Base-by-base conservation (phyloP, 306 rosid species). In the Castanea sativa region DNA sequence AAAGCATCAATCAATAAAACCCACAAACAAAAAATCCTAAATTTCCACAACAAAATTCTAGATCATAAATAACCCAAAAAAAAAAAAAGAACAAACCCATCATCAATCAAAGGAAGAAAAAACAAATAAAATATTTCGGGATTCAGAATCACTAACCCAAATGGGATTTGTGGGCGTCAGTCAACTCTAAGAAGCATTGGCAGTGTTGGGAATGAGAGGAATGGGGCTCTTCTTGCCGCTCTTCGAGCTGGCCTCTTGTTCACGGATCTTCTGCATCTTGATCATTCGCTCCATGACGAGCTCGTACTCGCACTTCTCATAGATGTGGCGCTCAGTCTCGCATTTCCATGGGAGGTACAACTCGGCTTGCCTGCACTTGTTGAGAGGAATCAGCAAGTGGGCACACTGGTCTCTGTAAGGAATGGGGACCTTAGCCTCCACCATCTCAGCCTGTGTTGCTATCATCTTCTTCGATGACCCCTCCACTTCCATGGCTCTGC, bases 381-480 rank as follows among this genome's bases (percentile, higher is more conserved):
- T 95, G 80, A 95, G 97, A 79, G 98, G 99, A 74, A 92, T 95
- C 45, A 95, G 86, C 70, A 93, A 78, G 77, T 93, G 99, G 10
- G 99, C 98, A 76, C 99, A 95, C 68, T 93, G 97, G 76, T 95
- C 99, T 64, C 98, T 83, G 83, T 95, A 95, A 0, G 96, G 59
- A 43, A 95, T 32, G 0, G 99, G 99, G 79, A 91, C 96, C 92
- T 81, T 85, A 27, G 92, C 90, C 78, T 92, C 98, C 41, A 90
- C 92, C 99, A 95, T 93, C 81, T 95, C 98, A 33, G 81, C 95
- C 83, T 91, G 98, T 23, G 98, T 91, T 38, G 98, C 99, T 53
- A 95, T 92, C 99, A 92, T 95, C 95, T 91, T 90, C 94, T 95
- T 92, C 86, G 98, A 89, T 53, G 97, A 91, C 4, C 97, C 98